These are phyloP conservation scores for Populus trichocarpa DNA, from an alignment of 441 rosid species.

Conservation along the genomic window DNA sequence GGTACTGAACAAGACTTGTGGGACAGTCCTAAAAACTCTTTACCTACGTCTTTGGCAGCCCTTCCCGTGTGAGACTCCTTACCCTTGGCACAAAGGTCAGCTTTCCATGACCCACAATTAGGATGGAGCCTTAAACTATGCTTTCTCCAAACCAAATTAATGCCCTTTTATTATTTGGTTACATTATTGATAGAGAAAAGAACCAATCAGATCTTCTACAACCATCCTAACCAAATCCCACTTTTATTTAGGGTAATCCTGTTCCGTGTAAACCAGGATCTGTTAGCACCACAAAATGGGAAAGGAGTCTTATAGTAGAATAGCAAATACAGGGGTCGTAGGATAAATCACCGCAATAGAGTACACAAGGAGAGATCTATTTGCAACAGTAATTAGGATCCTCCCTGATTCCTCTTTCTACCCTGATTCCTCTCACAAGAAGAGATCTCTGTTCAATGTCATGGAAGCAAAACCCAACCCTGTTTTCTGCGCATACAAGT, in stretches of 20 bases:
- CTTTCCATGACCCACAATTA: constrained; percentile 15
- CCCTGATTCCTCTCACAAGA: not conserved
- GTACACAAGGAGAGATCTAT: not conserved
- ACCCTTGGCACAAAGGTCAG: constrained; percentile 20
- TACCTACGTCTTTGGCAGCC: constrained; percentile 24
- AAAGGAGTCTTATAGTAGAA: not conserved
- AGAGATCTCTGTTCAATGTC: not conserved
- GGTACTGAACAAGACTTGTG: constrained; percentile 26
- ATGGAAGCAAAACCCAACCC: not conserved
- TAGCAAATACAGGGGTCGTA: not conserved
- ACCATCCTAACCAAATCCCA: not conserved
- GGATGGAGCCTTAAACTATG: not conserved
- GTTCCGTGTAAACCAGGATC: not conserved
- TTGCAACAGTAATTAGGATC: not conserved
- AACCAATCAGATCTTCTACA: not conserved
- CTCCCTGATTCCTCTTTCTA: not conserved
- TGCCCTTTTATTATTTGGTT: not conserved
- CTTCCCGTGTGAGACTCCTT: constrained; percentile 22
- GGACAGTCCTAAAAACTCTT: constrained; percentile 18
- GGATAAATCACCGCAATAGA: not conserved
- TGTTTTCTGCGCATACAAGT: no score
- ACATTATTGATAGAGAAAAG: not conserved
- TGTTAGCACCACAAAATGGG: not conserved
- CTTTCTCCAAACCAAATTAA: not conserved
- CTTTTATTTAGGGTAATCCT: not conserved